These are phyloP conservation scores for Xylaria multiplex DNA, from an alignment of 2,329 filamentous ascomycete species.

Conservation along the genomic window DNA sequence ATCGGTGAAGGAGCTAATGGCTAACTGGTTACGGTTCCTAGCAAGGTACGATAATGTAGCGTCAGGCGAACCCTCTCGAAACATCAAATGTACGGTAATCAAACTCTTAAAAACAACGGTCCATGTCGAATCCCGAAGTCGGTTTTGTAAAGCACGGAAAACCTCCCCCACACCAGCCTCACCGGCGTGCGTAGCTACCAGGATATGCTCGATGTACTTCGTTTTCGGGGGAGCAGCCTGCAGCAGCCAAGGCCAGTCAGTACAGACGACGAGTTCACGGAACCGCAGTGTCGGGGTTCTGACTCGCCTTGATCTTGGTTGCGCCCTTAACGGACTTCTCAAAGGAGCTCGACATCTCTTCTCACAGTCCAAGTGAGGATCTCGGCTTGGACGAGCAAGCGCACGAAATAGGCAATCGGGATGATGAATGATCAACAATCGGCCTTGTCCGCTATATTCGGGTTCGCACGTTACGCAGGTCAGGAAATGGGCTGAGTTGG, in stretches of 20 bases:
- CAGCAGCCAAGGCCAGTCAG: constrained; percentile 35
- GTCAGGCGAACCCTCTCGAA: constrained; percentile 90
- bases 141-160: constrained; percentile 88
- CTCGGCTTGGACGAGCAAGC: neutral
- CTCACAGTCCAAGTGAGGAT: neutral
- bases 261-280: constrained; percentile 9
- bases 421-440: constrained; percentile 28
- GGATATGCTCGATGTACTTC: constrained; percentile 98
- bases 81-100: constrained; percentile 97
- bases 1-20: constrained; percentile 91
- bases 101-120: constrained; percentile 99
- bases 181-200: constrained; percentile 92
- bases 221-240: constrained; percentile 96
- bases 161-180: constrained; percentile 96
- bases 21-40: constrained; percentile 82
- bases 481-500: constrained; percentile 10
- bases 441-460: constrained; percentile 16
- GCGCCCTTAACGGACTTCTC: constrained; percentile 99
- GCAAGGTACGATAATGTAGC: constrained; percentile 87
- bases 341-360: constrained; percentile 82
- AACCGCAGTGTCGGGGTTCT: constrained; percentile 8
- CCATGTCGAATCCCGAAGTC: constrained; percentile 96
- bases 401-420: constrained; percentile 18
- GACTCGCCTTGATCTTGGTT: constrained; percentile 90
- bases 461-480: constrained; percentile 21